These are phyloP conservation scores for Colletotrichum sp. DNA, from an alignment of 2,329 filamentous ascomycete species.

Conservation along the genomic window DNA sequence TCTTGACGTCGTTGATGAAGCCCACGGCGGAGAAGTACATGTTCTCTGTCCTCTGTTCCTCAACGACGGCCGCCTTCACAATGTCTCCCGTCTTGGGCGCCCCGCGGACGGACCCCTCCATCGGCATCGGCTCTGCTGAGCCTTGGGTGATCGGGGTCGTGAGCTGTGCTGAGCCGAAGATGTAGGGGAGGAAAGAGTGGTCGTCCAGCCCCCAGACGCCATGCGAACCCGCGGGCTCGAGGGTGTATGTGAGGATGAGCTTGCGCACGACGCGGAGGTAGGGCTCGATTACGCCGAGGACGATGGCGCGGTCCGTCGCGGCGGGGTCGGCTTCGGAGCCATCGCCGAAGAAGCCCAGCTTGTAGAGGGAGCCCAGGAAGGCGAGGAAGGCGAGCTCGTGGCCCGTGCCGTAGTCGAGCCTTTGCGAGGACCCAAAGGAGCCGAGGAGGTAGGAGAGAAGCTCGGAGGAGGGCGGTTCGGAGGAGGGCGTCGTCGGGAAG, in stretches of 20 bases:
- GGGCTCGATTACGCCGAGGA: slow-evolving; percentile 83
- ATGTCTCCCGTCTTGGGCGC: slow-evolving; percentile 77
- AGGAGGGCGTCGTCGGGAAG: slow-evolving; percentile 23
- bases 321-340: slow-evolving; percentile 31
- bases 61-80: slow-evolving; percentile 66
- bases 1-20: slow-evolving; percentile 98
- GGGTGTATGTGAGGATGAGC: slow-evolving; percentile 87
- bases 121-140: slow-evolving; percentile 67
- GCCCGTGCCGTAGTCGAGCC: slow-evolving; percentile 94
- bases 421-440: slow-evolving; percentile 84
- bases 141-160: slow-evolving; percentile 73
- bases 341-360: slow-evolving; percentile 74
- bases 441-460: slow-evolving; percentile 73
- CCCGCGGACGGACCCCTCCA: slow-evolving; percentile 77
- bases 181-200: slow-evolving; percentile 91
- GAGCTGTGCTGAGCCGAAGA: slow-evolving; percentile 92
- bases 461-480: slow-evolving; percentile 31
- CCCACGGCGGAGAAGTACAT: slow-evolving; percentile 96
- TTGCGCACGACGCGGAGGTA: slow-evolving; percentile 82
- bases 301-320: slow-evolving; percentile 77
- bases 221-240: slow-evolving; percentile 95
- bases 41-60: slow-evolving; percentile 69
- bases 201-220: slow-evolving; percentile 99
- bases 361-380: slow-evolving; percentile 90
- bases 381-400: slow-evolving; percentile 96